Conservation (phyloP, 2,329 filamentous ascomycete genomes). For the Trichophyton rubrum region DNA sequence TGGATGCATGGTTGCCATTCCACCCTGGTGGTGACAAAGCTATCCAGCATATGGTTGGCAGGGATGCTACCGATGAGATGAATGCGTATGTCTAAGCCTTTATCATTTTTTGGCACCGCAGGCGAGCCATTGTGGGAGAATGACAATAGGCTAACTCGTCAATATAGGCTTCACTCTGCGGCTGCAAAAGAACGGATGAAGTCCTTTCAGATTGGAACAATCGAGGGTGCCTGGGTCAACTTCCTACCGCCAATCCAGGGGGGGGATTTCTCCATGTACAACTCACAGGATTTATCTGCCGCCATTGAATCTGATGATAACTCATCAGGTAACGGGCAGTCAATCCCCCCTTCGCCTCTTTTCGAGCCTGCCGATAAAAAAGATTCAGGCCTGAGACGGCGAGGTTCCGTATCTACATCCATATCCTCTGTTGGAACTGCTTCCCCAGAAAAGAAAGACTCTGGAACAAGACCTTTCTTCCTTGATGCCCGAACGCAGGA, state of each 20-base stretch:
- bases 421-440: slow-evolving; percentile 18
- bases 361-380: slow-evolving; percentile 43
- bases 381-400: slow-evolving; percentile 24
- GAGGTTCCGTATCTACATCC: slow-evolving; percentile 20
- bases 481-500: slow-evolving; percentile 61
- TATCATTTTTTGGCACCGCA: not conserved
- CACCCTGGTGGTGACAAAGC: slow-evolving; percentile 88
- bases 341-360: slow-evolving; percentile 44
- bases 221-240: slow-evolving; percentile 74
- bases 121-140: not conserved
- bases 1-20: slow-evolving; percentile 76
- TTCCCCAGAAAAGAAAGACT: slow-evolving; percentile 9
- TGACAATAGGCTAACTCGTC: not conserved
- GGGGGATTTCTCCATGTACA: slow-evolving; percentile 55
- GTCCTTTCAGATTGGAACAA: slow-evolving; percentile 68
- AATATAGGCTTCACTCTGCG: slow-evolving; percentile 60
- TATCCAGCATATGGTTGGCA: slow-evolving; percentile 84
- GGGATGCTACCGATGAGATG: slow-evolving; percentile 89
- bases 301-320: slow-evolving; percentile 20
- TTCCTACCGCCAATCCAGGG: slow-evolving; percentile 87
- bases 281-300: slow-evolving; percentile 14
- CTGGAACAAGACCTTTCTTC: slow-evolving; percentile 43
- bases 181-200: slow-evolving; percentile 67
- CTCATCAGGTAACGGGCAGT: slow-evolving; percentile 42
- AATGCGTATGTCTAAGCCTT: slow-evolving; percentile 49